A percentile compares a stretch with the other conserved stretches of the same genome.
Evolutionary conservation across 1,139 yeast species (phyloP).

Genomic region (Pichia sp.): DNA sequence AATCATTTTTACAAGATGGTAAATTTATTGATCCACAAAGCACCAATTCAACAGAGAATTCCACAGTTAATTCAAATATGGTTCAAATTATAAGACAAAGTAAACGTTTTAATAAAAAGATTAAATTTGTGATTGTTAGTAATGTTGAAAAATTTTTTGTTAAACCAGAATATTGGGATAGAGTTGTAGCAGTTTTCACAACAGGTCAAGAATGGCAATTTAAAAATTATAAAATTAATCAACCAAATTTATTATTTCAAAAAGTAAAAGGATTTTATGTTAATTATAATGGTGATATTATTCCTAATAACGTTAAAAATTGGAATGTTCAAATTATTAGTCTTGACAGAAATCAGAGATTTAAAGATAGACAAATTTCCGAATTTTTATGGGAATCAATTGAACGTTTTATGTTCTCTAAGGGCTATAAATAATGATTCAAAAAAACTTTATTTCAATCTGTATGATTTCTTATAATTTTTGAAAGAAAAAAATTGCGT

Average conservation of each 20-base stretch:
- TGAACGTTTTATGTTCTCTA: conserved; percentile 50
- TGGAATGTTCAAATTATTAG: conserved; percentile 85
- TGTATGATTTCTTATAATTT: no score
- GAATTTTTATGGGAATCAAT: conserved; percentile 78
- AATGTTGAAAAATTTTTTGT: conserved; percentile 85
- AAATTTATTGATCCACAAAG: conserved; percentile 43
- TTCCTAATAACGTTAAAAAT: conserved; percentile 67
- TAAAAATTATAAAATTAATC: conserved; percentile 74
- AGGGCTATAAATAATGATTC: conserved; percentile 32
- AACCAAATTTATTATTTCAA: conserved; percentile 77
- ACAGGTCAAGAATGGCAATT: conserved; percentile 99
- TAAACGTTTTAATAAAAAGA: conserved; percentile 46
- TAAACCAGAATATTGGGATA: conserved; percentile 95
- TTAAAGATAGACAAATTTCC: conserved; percentile 82
- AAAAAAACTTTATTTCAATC: no score
- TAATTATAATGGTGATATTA: conserved; percentile 69
- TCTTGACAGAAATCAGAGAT: conserved; percentile 77
- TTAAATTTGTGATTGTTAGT: conserved; percentile 75
- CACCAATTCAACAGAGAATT: conserved; percentile 24
- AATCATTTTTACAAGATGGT: conserved; percentile 76
- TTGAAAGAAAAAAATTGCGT: no score
- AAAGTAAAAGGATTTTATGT: conserved; percentile 79
- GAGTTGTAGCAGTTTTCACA: conserved; percentile 92
- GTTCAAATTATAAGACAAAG: conserved; percentile 52
- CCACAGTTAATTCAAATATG: conserved; percentile 33